Base-by-base conservation (phyloP, 352 stramenopile genomes). In the Pythium vanterpoolii region DNA sequence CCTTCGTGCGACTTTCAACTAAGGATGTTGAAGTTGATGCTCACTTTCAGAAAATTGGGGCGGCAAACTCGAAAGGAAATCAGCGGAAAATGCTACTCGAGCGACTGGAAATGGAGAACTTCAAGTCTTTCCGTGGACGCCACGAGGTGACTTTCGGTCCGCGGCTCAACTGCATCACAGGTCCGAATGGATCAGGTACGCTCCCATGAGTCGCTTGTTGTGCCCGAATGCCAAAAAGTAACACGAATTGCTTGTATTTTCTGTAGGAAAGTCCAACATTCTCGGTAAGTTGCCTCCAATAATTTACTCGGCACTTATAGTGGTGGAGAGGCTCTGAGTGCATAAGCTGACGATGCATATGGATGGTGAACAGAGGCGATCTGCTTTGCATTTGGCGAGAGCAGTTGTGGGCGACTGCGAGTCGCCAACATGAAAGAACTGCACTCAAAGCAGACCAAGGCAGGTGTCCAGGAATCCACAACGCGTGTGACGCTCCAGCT, bases 351-450 rank as follows among this genome's bases (percentile, higher is more conserved):
- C n/a, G 2, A 19, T 50, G 14, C 33, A 58, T 43, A 56, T 19
- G 19, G 6, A 13, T 52, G 14, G 21, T 3, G n/a, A 9, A 19
- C 16, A 77, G 68, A 82, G 42, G 73, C 73, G 38, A 77, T 82
- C 33, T 79, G 70, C 52, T 82, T 82, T 55, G 73, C 64, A 5
- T 67, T 82, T 42, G 73, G 70, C 2, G 67, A 78, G 47, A 71
- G 64, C 31, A 68, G 58, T 39, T 65, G 54, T 23, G 40, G 54
- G 9, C 56, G 60, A 18, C 34, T 79, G 10, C 73, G 73, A 3
- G 68, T 82, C 16, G 59, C 69, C 27, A 60, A 24, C 21, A 64
- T 75, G 64, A 69, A 72, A 42, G 70, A 77, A 11, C 50, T 82
- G 6, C 61, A 73, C 33, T 66, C 64, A 19, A 72, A 63, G 46